Conservation (phyloP, 2,329 filamentous ascomycete species). For the Cladosporium cucumerinum region DNA sequence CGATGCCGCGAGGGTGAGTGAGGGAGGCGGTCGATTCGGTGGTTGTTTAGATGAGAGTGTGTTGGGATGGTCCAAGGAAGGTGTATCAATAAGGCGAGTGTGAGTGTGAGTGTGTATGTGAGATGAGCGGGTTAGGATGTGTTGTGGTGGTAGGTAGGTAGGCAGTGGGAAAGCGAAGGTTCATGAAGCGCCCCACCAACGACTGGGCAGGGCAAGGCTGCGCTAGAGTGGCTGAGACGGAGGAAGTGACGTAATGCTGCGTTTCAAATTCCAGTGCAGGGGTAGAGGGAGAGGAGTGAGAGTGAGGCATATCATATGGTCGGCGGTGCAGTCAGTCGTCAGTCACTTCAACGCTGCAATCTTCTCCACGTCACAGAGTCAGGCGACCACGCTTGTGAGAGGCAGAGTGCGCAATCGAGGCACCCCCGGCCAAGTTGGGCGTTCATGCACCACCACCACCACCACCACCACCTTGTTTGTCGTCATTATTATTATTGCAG, state of each 20-base stretch:
- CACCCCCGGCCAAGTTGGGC: not conserved
- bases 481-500: not conserved
- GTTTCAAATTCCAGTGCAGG: not conserved
- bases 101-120: not conserved
- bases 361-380: not conserved
- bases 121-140: not conserved
- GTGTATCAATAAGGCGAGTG: not conserved
- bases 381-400: not conserved
- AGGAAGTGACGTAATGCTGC: not conserved
- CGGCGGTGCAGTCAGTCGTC: not conserved
- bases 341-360: not conserved
- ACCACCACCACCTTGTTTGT: too few species aligned
- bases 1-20: conserved; percentile 10
- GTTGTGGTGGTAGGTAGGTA: not conserved
- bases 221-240: not conserved
- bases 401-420: not conserved
- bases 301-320: too few species aligned
- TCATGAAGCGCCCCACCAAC: not conserved
- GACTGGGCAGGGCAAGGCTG: not conserved
- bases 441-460: not conserved
- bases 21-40: conserved; percentile 1
- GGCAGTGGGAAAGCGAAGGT: not conserved
- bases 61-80: not conserved
- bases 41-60: not conserved
- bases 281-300: too few species aligned